A percentile compares a stretch with the other conserved stretches of the same genome.
These are phyloP conservation scores for Millerozyma miso DNA, from an alignment of 805 yeast species.

Conservation along the genomic window DNA sequence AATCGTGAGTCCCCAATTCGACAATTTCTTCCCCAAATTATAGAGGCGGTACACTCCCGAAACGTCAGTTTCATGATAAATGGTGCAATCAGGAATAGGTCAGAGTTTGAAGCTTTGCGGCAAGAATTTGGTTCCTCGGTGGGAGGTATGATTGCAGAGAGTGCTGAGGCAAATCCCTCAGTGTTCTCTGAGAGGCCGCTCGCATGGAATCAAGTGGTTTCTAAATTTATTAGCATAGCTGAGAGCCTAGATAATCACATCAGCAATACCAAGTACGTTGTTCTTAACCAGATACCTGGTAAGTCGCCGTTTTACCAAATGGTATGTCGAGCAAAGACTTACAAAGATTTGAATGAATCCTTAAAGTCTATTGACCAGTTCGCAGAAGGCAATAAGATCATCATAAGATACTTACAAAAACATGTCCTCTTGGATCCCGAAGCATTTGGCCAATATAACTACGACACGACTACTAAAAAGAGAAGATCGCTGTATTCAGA, in stretches of 20 bases:
- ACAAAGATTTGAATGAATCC: slow-evolving; percentile 43
- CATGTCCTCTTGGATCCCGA: slow-evolving; percentile 17
- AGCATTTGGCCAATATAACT: slow-evolving; percentile 9
- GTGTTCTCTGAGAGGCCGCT: slow-evolving; percentile 51
- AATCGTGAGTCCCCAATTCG: slow-evolving; percentile 79
- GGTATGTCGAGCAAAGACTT: slow-evolving; percentile 52
- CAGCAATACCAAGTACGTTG: slow-evolving; percentile 77
- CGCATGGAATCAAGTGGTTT: slow-evolving; percentile 52
- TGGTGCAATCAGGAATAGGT: slow-evolving; percentile 61
- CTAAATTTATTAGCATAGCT: slow-evolving; percentile 56
- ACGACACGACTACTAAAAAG: not conserved
- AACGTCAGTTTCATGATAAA: slow-evolving; percentile 75
- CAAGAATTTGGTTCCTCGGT: slow-evolving; percentile 45
- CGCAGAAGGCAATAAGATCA: slow-evolving; percentile 30
- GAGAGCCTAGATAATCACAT: slow-evolving; percentile 54
- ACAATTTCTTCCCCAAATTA: slow-evolving; percentile 60
- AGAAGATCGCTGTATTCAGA: not conserved
- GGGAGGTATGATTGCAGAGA: slow-evolving; percentile 94
- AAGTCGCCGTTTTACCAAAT: slow-evolving; percentile 55
- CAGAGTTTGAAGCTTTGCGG: slow-evolving; percentile 53
- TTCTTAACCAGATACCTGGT: slow-evolving; percentile 77
- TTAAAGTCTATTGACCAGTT: slow-evolving; percentile 26
- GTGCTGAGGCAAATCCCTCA: slow-evolving; percentile 84
- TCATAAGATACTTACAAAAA: slow-evolving; percentile 29
- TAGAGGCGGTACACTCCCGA: slow-evolving; percentile 53